Base-by-base conservation (phyloP, 1,139 yeast species). In the Magnusiomyces fungicola region DNA sequence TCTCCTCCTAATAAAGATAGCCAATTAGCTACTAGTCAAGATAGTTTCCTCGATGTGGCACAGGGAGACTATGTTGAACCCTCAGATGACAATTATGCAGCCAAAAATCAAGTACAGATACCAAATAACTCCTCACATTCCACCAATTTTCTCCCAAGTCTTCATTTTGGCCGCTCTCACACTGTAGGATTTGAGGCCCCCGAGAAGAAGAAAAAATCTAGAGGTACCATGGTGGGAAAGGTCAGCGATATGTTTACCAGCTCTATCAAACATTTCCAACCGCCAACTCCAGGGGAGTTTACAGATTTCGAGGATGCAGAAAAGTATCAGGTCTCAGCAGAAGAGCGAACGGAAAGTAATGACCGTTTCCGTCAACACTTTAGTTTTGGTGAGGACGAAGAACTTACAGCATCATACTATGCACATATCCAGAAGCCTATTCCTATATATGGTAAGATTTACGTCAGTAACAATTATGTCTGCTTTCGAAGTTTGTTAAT, bases 401-500 rank as follows among this genome's bases (percentile, higher is more conserved):
- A 64, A 6, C 69, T 90, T 50, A 66, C 82, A 0, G 81, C 95
- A 0, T 74, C 88, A 1, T 90, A 86, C 61, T 82, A 78, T 60
- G 76, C 85, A 6, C 86, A 87, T 64, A 65, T 89, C 27, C 81
- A 78, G 53, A 77, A 84, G 55, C 76, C 84, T 2, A 67, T 86
- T 18, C 96, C 96, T 0, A 71, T 83, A 3, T 86, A 85, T 66
- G 97, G 97, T 2, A 86, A 86, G 61, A 61, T 90, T 2, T 88
- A 88, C 60, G 61, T 90, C 19, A 86, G 95, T 1, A 71, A 74
- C 24, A 73, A 72, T 34, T 79, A 75, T 53, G 62, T 90, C 18
- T 89, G 96, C 56, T 90, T 85, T 65, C 72, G 95, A 53, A 83
- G 95, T 48, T 70, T 87, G 43, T 62, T 88, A 4, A 95, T 95